A percentile compares a stretch with the other conserved stretches of the same genome.
These are phyloP conservation scores for Leptographium wingfieldii DNA, from an alignment of 2,329 filamentous ascomycete genomes.

Conservation along the genomic window DNA sequence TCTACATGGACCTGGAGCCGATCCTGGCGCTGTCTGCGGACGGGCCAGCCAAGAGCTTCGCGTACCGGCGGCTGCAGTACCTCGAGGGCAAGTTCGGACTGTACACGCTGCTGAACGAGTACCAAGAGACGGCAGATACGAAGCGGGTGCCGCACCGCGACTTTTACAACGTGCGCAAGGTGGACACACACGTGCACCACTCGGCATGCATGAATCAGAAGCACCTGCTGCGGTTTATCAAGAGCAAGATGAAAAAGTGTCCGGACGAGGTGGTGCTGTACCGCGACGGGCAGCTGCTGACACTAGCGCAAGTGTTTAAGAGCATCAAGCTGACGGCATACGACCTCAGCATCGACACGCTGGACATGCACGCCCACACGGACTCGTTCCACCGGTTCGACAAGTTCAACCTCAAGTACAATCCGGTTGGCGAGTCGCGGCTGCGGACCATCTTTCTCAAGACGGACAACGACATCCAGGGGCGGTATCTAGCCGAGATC, in stretches of 20 bases:
- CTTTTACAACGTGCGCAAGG: slow-evolving; percentile 98
- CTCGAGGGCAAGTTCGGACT: slow-evolving; percentile 95
- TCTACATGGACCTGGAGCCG: slow-evolving; percentile 85
- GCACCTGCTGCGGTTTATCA: slow-evolving; percentile 94
- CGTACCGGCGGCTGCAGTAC: slow-evolving; percentile 87
- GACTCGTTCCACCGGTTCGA: slow-evolving; percentile 98
- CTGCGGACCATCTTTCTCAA: slow-evolving; percentile 97
- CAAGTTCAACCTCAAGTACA: slow-evolving; percentile 99
- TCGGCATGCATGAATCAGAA: slow-evolving; percentile 99
- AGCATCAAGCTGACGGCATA: slow-evolving; percentile 97
- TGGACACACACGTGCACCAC: slow-evolving; percentile 97
- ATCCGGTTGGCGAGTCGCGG: slow-evolving; percentile 89
- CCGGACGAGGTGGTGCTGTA: slow-evolving; percentile 88
- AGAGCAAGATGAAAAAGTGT: slow-evolving; percentile 99
- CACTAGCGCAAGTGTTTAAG: slow-evolving; percentile 84
- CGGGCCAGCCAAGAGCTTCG: slow-evolving; percentile 92
- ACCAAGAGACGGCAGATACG: slow-evolving; percentile 94
- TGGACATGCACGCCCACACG: slow-evolving; percentile 98
- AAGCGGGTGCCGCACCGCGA: slow-evolving; percentile 96
- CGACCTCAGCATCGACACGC: slow-evolving; percentile 92
- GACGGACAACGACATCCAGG: slow-evolving; percentile 95
- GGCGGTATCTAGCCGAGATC: slow-evolving; percentile 90
- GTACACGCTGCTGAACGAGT: slow-evolving; percentile 86
- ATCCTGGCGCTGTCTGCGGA: slow-evolving; percentile 86
- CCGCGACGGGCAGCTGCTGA: slow-evolving; percentile 84